Evolutionary conservation across 2,329 filamentous ascomycete genomes (phyloP).

Genomic region (Endoconidiophora laricicola): DNA sequence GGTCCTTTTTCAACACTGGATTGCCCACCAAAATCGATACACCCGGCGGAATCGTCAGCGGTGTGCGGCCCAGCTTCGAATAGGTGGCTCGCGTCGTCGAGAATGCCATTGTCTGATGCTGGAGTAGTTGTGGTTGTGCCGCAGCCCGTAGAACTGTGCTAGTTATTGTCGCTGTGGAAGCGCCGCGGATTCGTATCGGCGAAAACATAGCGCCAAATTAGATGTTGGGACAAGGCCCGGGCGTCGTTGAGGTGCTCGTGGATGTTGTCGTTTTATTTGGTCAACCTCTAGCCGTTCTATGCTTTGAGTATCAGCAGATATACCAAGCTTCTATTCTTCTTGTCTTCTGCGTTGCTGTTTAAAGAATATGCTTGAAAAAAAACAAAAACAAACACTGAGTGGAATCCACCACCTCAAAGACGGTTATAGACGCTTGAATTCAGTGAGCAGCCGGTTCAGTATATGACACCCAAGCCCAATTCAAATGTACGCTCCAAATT

Average conservation of each 20-base stretch:
- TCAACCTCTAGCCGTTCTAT: neutral
- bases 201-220: conserved; percentile 3
- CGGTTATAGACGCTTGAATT: too few species aligned
- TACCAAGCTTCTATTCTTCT: too few species aligned
- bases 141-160: neutral
- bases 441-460: neutral
- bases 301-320: neutral
- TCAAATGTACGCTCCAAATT: neutral
- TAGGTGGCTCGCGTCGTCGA: conserved; percentile 48
- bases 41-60: conserved; percentile 65
- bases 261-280: neutral
- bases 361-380: neutral
- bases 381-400: neutral
- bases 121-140: too few species aligned
- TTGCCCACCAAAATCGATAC: conserved; percentile 62
- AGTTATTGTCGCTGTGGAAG: neutral
- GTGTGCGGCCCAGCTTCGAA: conserved; percentile 75
- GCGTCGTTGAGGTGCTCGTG: neutral
- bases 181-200: conserved; percentile 4
- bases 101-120: conserved; percentile 29
- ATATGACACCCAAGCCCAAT: neutral
- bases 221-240: too few species aligned
- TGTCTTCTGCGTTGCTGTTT: neutral
- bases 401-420: too few species aligned
- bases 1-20: conserved; percentile 34